Percentiles rank a stretch among this genome's conserved stretches.
Evolutionary conservation across 2,329 filamentous ascomycete species (phyloP).

Genomic region (Kalaharituber pfeilii): DNA sequence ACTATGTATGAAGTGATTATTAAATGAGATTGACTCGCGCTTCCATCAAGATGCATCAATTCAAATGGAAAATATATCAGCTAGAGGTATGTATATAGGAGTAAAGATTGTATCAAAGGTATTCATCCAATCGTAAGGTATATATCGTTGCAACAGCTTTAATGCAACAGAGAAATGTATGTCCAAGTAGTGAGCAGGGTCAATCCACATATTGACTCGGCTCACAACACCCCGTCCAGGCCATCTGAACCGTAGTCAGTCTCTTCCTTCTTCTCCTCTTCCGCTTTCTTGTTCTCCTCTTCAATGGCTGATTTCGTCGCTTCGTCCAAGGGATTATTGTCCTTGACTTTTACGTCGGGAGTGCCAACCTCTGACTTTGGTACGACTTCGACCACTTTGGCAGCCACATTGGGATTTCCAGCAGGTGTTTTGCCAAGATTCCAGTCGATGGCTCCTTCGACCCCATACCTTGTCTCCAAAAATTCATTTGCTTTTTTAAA

Average conservation of each 20-base stretch:
- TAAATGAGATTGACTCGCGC: too few relatives aligned
- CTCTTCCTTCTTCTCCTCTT: not conserved
- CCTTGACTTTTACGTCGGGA: not conserved
- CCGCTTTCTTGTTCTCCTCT: not conserved
- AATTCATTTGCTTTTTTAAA: slow-evolving; percentile 73
- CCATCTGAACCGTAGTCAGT: not conserved
- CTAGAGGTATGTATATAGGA: too few relatives aligned
- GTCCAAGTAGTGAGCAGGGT: too few relatives aligned
- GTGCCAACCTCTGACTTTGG: not conserved
- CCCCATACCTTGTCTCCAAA: slow-evolving; percentile 61
- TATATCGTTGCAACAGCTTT: too few relatives aligned
- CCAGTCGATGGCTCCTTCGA: slow-evolving; percentile 75
- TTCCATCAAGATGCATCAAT: too few relatives aligned
- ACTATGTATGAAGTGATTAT: too few relatives aligned
- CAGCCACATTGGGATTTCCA: not conserved
- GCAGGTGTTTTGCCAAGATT: slow-evolving; percentile 27
- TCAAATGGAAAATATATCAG: too few relatives aligned
- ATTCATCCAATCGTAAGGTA: too few relatives aligned
- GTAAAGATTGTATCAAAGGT: too few relatives aligned
- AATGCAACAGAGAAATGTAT: too few relatives aligned
- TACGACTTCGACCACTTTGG: not conserved
- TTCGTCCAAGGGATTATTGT: not conserved
- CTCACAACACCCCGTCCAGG: not conserved
- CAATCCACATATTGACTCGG: too few relatives aligned
- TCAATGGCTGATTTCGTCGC: not conserved